phyloP scores from a whole-genome alignment of 176 grass and related monocot species.

The Hordeum vulgare region DNA sequence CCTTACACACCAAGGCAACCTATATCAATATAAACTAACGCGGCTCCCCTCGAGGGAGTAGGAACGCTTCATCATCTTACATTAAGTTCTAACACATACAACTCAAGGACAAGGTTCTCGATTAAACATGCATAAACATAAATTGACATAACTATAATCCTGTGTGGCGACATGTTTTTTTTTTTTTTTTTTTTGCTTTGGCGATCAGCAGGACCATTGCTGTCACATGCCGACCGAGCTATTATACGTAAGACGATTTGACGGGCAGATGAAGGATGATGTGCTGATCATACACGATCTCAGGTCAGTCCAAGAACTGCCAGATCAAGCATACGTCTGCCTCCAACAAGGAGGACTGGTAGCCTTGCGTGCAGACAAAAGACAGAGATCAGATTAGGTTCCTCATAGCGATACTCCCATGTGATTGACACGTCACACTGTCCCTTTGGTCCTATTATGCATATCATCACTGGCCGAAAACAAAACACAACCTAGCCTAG shows the following conservation, averaged over 20 bases:
- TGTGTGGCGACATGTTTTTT: background rate
- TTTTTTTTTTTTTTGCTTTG: too few relatives aligned
- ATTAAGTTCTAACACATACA: too few relatives aligned
- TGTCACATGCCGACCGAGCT: background rate
- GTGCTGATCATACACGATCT: background rate
- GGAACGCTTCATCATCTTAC: too few relatives aligned
- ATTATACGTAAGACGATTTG: background rate
- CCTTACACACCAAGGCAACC: too few relatives aligned
- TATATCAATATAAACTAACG: too few relatives aligned
- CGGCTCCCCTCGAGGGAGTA: too few relatives aligned
- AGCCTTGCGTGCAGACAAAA: conserved; percentile 30
- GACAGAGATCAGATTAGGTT: conserved; percentile 43
- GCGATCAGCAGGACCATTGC: background rate
- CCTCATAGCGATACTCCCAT: conserved; percentile 33
- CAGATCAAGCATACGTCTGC: conserved; percentile 14
- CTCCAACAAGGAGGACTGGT: conserved; percentile 24
- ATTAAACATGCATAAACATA: background rate
- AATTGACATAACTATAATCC: background rate
- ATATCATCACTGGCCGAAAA: background rate
- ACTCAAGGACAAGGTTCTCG: background rate
- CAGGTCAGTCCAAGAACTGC: conserved; percentile 18
- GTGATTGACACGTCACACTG: conserved; percentile 29
- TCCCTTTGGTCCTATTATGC: background rate
- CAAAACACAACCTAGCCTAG: background rate
- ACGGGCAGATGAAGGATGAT: background rate